phyloP scores from a whole-genome alignment of 257 asterid species.

The Galeopsis tetrahit region DNA sequence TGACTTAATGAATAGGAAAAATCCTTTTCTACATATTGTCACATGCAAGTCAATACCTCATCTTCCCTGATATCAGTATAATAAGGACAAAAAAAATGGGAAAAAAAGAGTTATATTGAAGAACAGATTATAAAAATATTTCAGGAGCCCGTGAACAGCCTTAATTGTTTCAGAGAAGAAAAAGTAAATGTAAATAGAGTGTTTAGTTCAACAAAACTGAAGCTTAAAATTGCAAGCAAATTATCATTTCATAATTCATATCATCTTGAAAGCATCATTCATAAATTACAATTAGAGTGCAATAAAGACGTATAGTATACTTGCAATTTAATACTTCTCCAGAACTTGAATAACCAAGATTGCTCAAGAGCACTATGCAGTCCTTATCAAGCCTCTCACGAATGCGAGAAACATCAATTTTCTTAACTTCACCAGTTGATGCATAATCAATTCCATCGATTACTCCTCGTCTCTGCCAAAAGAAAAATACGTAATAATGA shows the following conservation, averaged over 20 bases:
- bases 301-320: slow-evolving; percentile 62
- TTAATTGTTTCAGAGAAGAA: not conserved
- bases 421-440: slow-evolving; percentile 96
- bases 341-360: slow-evolving; percentile 95
- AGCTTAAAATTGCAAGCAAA: slow-evolving; percentile 16
- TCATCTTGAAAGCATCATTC: slow-evolving; percentile 15
- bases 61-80: not conserved
- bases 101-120: not conserved
- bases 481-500: slow-evolving; percentile 11
- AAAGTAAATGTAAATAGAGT: not conserved
- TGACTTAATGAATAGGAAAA: slow-evolving; percentile 15
- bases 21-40: not conserved
- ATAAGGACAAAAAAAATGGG: not conserved
- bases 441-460: slow-evolving; percentile 84
- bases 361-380: slow-evolving; percentile 71
- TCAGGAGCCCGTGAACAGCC: not conserved
- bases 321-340: slow-evolving; percentile 97
- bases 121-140: not conserved
- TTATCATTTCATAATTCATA: slow-evolving; percentile 8
- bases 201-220: not conserved
- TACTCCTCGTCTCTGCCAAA: slow-evolving; percentile 87
- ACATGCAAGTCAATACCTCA: not conserved
- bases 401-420: slow-evolving; percentile 82
- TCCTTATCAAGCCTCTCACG: slow-evolving; percentile 83
- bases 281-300: not conserved